Evolutionary conservation across 805 yeast genomes (phyloP).

Genomic region (Hyphopichia homilentoma): DNA sequence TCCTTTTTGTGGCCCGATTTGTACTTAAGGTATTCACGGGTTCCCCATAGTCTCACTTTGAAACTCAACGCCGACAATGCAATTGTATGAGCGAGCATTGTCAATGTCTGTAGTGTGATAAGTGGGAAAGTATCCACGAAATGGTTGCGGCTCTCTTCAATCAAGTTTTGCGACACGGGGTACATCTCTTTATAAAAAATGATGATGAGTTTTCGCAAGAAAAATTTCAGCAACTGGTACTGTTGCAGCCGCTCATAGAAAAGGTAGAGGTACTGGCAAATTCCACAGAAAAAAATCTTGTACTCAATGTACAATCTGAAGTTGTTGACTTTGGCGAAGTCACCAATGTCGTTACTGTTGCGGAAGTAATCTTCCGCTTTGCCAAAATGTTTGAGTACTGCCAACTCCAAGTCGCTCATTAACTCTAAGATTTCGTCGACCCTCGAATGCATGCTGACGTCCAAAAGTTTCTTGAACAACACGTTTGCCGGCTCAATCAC

Average conservation of each 20-base stretch:
- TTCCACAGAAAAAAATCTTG: neutral
- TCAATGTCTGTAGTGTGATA: neutral
- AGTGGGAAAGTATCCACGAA: constrained; percentile 1
- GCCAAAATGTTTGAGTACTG: neutral
- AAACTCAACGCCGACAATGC: neutral
- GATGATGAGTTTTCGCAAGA: neutral
- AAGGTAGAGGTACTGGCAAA: neutral
- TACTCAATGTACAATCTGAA: neutral
- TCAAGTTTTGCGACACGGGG: neutral
- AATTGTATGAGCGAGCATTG: neutral
- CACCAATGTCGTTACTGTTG: neutral
- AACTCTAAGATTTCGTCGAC: no score
- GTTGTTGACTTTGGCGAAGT: neutral
- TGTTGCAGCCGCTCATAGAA: neutral
- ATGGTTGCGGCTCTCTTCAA: neutral
- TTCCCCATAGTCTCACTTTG: neutral
- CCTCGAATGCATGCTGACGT: no score
- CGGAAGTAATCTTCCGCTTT: constrained; percentile 1
- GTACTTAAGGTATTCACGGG: no score
- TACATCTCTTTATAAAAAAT: neutral
- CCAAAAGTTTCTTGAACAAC: no score
- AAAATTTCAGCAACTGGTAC: neutral
- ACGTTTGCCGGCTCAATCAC: no score
- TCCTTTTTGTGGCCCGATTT: no score
- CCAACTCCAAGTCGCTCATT: neutral